phyloP scores from a whole-genome alignment of 768 basidiomycete genomes.

The Basidioascus undulatus region DNA sequence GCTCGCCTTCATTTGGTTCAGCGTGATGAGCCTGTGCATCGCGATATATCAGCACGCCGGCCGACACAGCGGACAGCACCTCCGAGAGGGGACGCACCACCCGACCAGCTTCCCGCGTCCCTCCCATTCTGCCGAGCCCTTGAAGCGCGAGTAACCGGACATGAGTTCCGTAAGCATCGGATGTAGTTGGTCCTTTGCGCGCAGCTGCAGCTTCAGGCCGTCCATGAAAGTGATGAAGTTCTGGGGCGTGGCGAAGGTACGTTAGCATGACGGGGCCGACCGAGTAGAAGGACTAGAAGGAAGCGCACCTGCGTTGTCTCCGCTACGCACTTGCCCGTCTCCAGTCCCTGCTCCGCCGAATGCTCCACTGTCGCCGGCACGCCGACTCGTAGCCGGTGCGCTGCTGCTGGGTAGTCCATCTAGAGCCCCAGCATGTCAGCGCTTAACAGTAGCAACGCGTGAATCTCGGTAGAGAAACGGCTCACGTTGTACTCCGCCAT shows the following conservation, averaged over 20 bases:
- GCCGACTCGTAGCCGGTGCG: constrained; percentile 70
- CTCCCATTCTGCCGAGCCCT: constrained; percentile 88
- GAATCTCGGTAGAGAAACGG: not conserved
- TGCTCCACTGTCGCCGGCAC: constrained; percentile 95
- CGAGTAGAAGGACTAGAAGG: not conserved
- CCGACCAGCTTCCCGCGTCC: constrained; percentile 77
- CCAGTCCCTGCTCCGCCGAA: constrained; percentile 70
- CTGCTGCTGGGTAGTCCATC: constrained; percentile 84
- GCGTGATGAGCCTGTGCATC: constrained; percentile 55
- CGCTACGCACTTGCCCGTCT: constrained; percentile 90
- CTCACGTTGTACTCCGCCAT: constrained; percentile 66
- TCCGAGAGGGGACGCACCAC: constrained; percentile 32
- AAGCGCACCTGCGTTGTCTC: constrained; percentile 70
- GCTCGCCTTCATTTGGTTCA: constrained; percentile 90
- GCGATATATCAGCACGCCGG: not conserved
- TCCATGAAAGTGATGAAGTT: constrained; percentile 99
- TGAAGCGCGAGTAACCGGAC: constrained; percentile 77
- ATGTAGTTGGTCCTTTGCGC: constrained; percentile 94
- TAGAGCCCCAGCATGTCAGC: constrained; percentile 13
- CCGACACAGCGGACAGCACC: not conserved
- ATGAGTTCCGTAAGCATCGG: constrained; percentile 89
- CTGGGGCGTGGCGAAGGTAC: constrained; percentile 20
- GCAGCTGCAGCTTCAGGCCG: constrained; percentile 65
- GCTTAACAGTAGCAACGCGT: not conserved
- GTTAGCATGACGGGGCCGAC: not conserved